Conservation (phyloP, 352 stramenopile genomes). For the Phytophthora tentaculata region DNA sequence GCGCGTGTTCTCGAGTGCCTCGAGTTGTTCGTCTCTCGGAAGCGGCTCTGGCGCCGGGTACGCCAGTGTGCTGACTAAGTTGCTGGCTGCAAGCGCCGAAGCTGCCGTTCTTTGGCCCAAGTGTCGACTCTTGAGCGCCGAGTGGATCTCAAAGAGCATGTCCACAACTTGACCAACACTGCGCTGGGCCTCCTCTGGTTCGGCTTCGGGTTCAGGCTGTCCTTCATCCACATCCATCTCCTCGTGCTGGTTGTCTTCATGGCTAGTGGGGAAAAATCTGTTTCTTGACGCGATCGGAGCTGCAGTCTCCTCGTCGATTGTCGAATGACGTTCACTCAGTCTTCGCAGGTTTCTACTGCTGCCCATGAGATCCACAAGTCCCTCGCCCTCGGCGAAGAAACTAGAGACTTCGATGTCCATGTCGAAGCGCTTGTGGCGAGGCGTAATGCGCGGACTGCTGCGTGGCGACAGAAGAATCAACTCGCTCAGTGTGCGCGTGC, state of each 20-base stretch:
- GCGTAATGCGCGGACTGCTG: slow-evolving; percentile 59
- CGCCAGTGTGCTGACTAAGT: slow-evolving; percentile 74
- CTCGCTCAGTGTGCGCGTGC: slow-evolving; percentile 77
- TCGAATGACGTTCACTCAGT: slow-evolving; percentile 43
- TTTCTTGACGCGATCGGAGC: neutral
- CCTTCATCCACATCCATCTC: slow-evolving; percentile 44
- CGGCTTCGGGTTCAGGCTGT: slow-evolving; percentile 31
- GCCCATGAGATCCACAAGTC: slow-evolving; percentile 66
- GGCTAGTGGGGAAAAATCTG: slow-evolving; percentile 24
- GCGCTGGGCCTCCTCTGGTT: slow-evolving; percentile 27
- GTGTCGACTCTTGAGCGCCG: slow-evolving; percentile 79
- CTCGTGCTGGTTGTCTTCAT: slow-evolving; percentile 27
- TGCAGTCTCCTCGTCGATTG: slow-evolving; percentile 29
- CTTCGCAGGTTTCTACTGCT: slow-evolving; percentile 22
- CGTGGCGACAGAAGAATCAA: slow-evolving; percentile 78
- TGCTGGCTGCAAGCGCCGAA: slow-evolving; percentile 73
- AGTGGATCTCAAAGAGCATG: slow-evolving; percentile 88
- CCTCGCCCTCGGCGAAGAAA: slow-evolving; percentile 76
- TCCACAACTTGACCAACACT: slow-evolving; percentile 80
- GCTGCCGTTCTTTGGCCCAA: slow-evolving; percentile 80
- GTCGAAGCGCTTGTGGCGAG: slow-evolving; percentile 74
- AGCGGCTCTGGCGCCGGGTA: slow-evolving; percentile 61
- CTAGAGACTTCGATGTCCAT: slow-evolving; percentile 87
- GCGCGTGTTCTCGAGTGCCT: slow-evolving; percentile 79
- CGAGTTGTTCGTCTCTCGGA: slow-evolving; percentile 77